Conservation (phyloP, 495 filamentous ascomycete species). For the Geopyxis carbonaria region DNA sequence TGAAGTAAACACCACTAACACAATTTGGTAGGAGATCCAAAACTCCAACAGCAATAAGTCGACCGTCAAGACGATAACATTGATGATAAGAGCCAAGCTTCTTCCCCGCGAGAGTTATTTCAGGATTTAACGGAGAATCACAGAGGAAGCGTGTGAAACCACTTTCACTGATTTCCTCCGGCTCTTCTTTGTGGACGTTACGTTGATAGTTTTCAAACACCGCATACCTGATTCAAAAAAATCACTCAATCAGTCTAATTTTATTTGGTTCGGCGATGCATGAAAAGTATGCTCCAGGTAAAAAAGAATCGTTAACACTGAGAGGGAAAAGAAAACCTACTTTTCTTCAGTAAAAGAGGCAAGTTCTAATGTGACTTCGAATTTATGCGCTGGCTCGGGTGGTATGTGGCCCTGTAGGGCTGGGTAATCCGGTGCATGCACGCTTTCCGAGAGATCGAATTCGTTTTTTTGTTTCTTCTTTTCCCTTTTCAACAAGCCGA, state of each 20-base stretch:
- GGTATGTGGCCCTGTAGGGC: conserved; percentile 33
- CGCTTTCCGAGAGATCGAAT: conserved; percentile 53
- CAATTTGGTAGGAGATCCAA: conserved; percentile 72
- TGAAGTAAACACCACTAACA: conserved; percentile 87
- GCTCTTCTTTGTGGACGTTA: conserved; percentile 57
- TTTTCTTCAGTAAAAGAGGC: conserved; percentile 78
- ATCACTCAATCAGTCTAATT: too few relatives aligned
- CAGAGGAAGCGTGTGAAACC: conserved; percentile 80
- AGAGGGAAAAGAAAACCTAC: conserved; percentile 28
- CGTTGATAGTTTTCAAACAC: conserved; percentile 80
- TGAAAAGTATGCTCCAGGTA: too few relatives aligned
- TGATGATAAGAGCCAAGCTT: conserved; percentile 83
- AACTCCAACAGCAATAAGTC: conserved; percentile 73
- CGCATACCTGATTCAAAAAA: conserved; percentile 38
- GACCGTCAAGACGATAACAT: conserved; percentile 80
- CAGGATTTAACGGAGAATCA: conserved; percentile 49
- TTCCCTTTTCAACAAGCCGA: too few relatives aligned
- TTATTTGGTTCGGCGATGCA: too few relatives aligned
- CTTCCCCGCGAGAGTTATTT: conserved; percentile 32
- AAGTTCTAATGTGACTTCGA: conserved; percentile 62
- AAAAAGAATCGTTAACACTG: too few relatives aligned
- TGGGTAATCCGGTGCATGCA: conserved; percentile 54
- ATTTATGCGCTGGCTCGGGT: conserved; percentile 57
- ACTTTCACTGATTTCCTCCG: conserved; percentile 43
- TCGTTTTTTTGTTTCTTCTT: conserved; percentile 52